Base-by-base conservation (phyloP, 1,139 yeast genomes). In the Sugiyamaella sp. region DNA sequence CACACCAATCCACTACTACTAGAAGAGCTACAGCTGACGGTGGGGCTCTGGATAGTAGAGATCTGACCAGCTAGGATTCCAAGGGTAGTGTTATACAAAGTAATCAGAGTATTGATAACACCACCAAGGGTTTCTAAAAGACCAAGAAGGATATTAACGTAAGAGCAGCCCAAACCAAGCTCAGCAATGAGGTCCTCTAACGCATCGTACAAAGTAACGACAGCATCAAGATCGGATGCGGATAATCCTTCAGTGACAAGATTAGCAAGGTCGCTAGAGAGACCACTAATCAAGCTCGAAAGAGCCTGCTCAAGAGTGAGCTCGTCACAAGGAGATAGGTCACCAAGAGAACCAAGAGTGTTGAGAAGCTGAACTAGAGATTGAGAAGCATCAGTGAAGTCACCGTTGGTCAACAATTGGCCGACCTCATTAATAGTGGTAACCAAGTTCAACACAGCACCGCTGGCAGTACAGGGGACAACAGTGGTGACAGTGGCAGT, bases 391-490 rank as follows among this genome's bases (percentile, higher is more conserved):
- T 12, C 41, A 20, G 41, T 38, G 21, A 10, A 38, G n/a, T 38
- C 24, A 10, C 41, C 41, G n/a, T 38, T 20, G n/a, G 41, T 38
- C 17, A 38, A 38, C 19, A 38, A 17, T 14, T 38, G 21, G n/a
- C 41, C 41, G 4, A 12, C 41, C 4, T 38, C 41, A 38, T 38
- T 38, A 16, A 38, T 38, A 38, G 41, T 38, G n/a, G 21, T 38
- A 20, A 38, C 41, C 9, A 38, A 12, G 24, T 38, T 38, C n/a
- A 38, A 16, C 4, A 38, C 24, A 5, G 17, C 41, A 10, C 41
- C 41, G 4, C 21, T 38, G 10, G 41, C 41, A 38, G 41, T 38
- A 38, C 41, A 38, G 10, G 41, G 41, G 41, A 38, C 41, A 12
- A 38, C 24, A 38, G 41, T 38, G 9, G 41, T 38, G 16, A 38